Evolutionary conservation across 1,139 yeast species (phyloP), one percentile per base, ranked within the genome.

Genomic region (Debaryomyces subglobosus): DNA sequence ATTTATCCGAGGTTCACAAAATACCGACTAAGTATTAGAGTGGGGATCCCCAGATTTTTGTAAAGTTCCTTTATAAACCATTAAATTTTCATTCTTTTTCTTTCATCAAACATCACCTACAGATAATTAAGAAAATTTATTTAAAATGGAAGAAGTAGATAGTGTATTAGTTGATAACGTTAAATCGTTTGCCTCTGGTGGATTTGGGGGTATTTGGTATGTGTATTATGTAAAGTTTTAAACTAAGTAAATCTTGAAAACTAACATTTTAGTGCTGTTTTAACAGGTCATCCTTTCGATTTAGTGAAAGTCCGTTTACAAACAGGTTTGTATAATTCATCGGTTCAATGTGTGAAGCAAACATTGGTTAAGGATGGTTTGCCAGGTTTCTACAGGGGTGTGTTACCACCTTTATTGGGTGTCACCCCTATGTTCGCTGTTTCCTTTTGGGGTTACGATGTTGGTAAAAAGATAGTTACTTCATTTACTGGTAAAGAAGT

Each of bases 381-480:
- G 13, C 62, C 76, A 10, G 97, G 97, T 1, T 80, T 94, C 54
- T 94, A 89, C 69, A 72, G 94, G 59, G 96, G 96, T 50, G 96
- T 89, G 25, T 77, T 85, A 32, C 96, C 96, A 9, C 99, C 99
- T 5, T 74, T 94, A 46, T 68, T 89, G 25, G 99, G 99, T 29
- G 98, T 94, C 25, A 94, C 98, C 0, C 99, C 99, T 36, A 94
- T 94, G 90, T 94, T 94, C 74, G 98, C 98, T 9, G 95, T 94
- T 30, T 89, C 96, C 2, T 94, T 94, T 75, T 92, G 98, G 98
- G 98, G 98, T 63, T 94, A 94, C 70, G 98, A 91, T 62, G 77
- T 90, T 48, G 98, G 98, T 53, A 91, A 91, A 71, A 82, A 83
- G 54, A 52, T 92, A 9, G 96, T 92, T 3, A 57, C 77, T 1